phyloP scores from a whole-genome alignment of 2,329 filamentous ascomycete species.

The Aspergillus novofumigatus region DNA sequence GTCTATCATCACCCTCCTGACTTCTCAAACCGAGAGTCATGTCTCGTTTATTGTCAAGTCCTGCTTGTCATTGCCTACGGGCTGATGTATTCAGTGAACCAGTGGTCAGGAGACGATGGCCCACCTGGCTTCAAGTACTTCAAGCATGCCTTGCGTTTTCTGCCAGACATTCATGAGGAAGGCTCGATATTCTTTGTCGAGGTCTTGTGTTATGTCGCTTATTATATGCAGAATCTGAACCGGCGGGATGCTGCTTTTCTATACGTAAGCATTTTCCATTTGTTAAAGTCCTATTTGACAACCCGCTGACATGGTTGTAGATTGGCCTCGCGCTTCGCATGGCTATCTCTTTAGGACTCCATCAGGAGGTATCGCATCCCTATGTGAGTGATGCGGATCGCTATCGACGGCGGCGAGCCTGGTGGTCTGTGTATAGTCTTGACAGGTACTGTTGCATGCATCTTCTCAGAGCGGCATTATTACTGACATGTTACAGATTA shows the following conservation, averaged over 20 bases:
- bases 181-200: conserved; percentile 54
- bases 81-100: conserved; percentile 55
- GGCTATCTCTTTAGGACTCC: conserved; percentile 55
- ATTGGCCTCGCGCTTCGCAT: conserved; percentile 53
- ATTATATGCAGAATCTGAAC: conserved; percentile 57
- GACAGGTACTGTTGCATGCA: conserved; percentile 35
- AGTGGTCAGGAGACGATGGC: conserved; percentile 50
- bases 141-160: conserved; percentile 47
- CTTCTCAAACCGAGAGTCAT: conserved; percentile 43
- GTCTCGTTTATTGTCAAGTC: conserved; percentile 50
- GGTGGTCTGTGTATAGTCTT: conserved; percentile 56
- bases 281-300: too few species aligned
- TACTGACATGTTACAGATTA: conserved; percentile 28
- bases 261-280: conserved; percentile 43
- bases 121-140: conserved; percentile 57
- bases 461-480: too few species aligned
- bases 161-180: conserved; percentile 55
- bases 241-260: conserved; percentile 53
- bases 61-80: conserved; percentile 54
- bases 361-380: conserved; percentile 47
- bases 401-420: conserved; percentile 51
- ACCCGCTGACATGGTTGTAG: conserved; percentile 14
- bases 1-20: conserved; percentile 45
- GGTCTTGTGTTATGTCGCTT: conserved; percentile 52
- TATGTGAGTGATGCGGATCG: conserved; percentile 39